Evolutionary conservation across 1,139 yeast species (phyloP).

Genomic region (Debaryomyces coudertii): DNA sequence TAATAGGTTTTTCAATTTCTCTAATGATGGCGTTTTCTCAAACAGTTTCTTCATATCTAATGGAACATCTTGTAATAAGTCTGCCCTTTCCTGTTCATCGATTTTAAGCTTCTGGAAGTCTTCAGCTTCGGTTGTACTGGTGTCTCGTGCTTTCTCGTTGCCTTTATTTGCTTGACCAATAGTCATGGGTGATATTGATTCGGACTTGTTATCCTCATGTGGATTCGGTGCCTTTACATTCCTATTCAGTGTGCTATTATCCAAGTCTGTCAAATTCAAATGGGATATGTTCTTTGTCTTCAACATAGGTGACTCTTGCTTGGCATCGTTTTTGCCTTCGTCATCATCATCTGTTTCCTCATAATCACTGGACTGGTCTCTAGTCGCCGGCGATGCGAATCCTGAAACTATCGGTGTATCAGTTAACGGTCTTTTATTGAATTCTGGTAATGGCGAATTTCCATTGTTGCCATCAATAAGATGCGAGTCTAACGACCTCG

Average conservation of each 20-base stretch:
- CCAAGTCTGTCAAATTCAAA: conserved; percentile 42
- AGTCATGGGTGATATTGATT: conserved; percentile 21
- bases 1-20: conserved; percentile 40
- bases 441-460: conserved; percentile 51
- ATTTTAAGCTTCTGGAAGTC: conserved; percentile 17
- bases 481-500: conserved; percentile 37
- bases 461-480: conserved; percentile 14
- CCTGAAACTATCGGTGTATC: conserved; percentile 71
- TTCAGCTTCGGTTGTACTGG: conserved; percentile 7
- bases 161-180: conserved; percentile 5
- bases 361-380: conserved; percentile 37
- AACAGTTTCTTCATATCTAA: conserved; percentile 37
- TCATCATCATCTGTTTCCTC: conserved; percentile 22
- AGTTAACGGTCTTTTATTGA: conserved; percentile 68
- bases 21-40: conserved; percentile 47
- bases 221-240: conserved; percentile 13
- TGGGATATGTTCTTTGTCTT: conserved; percentile 47
- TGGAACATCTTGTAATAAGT: conserved; percentile 38
- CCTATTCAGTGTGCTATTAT: conserved; percentile 3
- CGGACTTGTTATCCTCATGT: background rate
- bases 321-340: conserved; percentile 15
- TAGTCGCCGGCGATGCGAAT: conserved; percentile 53
- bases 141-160: background rate
- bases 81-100: conserved; percentile 20
- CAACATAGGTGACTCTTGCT: conserved; percentile 15